Conservation (phyloP, 2,329 filamentous ascomycete genomes). For the Calonectria pseudoreteaudii region DNA sequence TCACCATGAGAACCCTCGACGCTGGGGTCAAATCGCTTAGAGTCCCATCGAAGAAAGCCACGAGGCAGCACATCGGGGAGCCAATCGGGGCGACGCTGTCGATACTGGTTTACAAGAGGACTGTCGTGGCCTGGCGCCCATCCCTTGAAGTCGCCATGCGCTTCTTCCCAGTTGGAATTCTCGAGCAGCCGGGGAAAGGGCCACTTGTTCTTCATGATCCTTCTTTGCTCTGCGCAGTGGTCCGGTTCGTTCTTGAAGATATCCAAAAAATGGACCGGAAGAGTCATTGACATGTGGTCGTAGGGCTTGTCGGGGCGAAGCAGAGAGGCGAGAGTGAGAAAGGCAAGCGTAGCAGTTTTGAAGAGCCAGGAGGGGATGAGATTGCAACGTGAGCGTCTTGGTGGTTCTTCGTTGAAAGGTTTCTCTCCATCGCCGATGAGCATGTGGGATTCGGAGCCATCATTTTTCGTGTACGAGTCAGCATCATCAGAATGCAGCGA, state of each 20-base stretch:
- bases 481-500: slow-evolving; percentile 4
- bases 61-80: slow-evolving; percentile 40
- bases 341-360: slow-evolving; percentile 31
- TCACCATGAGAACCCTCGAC: slow-evolving; percentile 30
- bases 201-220: slow-evolving; percentile 41
- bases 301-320: slow-evolving; percentile 47
- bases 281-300: slow-evolving; percentile 46
- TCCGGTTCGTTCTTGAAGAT: slow-evolving; percentile 42
- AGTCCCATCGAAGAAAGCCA: slow-evolving; percentile 47
- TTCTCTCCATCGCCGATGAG: slow-evolving; percentile 28
- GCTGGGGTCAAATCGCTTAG: slow-evolving; percentile 38
- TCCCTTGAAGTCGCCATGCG: slow-evolving; percentile 46
- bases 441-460: slow-evolving; percentile 22
- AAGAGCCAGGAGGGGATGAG: slow-evolving; percentile 28
- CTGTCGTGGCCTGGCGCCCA: slow-evolving; percentile 46
- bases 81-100: slow-evolving; percentile 44
- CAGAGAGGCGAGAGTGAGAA: slow-evolving; percentile 37
- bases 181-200: slow-evolving; percentile 46
- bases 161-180: slow-evolving; percentile 40
- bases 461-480: slow-evolving; percentile 16
- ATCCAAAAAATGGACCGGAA: slow-evolving; percentile 46
- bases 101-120: slow-evolving; percentile 39
- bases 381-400: slow-evolving; percentile 18
- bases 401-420: not conserved
- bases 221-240: slow-evolving; percentile 40